Evolutionary conservation across 2,329 filamentous ascomycete genomes (phyloP), one percentile per base, ranked within the genome.

Genomic region (Penicillium sp.): DNA sequence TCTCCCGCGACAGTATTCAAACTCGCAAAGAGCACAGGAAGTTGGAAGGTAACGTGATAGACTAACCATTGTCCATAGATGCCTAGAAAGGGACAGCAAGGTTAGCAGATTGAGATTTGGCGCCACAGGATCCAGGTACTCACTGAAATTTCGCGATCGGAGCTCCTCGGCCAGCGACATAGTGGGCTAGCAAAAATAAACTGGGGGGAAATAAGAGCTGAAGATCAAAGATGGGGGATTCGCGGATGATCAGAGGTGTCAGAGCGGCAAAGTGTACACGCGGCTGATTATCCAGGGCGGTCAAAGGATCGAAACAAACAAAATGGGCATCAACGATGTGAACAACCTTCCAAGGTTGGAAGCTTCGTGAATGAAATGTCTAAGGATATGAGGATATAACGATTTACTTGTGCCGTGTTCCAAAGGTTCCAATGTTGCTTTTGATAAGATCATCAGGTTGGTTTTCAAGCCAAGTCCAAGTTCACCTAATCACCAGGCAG

Each of bases 41-140:
- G 10, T 54, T 19, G 40, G 8, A 57, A 55, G 35, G 47, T 23
- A 52, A 58, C 10, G 46, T 17, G 23, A 41, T 42, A 23, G 41
- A 81, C 82, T 76, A 71, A 87, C 85, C 85, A 88, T 85, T 87
- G 85, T 67, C 84, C 85, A 73, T 87, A 88, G 73, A 88, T 88
- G 76, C 85, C 85, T 87, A 62, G 62, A 68, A n/a, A 46, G 62
- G 54, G 46, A 17, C 29, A 56, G 55, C 29, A 41, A 49, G 23
- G 59, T 73, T 68, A 73, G 69, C 61, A 48, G 42, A 46, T 25
- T 50, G 38, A n/a, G n/a, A 49, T 55, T 41, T 42, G 12, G 42
- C 43, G 40, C 41, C 7, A 56, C n/a, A 35, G 50, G 64, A 58
- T 46, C 58, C 58, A 50, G 47, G 57, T 48, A 73, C 84, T 76